Evolutionary conservation across 257 asterid genomes (phyloP).

Genomic region (Oldenlandia corymbosa): DNA sequence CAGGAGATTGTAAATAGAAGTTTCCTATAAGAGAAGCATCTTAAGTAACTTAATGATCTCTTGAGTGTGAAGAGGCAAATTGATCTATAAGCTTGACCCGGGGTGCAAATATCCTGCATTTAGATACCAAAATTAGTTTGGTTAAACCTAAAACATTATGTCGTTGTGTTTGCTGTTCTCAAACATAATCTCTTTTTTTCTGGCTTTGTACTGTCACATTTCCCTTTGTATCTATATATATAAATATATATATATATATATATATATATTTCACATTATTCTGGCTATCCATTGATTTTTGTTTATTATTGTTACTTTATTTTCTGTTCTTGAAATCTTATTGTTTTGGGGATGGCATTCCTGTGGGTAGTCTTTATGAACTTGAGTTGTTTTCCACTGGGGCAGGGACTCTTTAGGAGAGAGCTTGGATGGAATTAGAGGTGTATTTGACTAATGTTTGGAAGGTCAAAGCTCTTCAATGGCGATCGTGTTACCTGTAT

Average conservation of each 20-base stretch:
- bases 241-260: neutral
- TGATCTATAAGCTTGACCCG: neutral
- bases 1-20: neutral
- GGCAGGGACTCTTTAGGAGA: constrained; percentile 88
- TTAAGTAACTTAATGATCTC: neutral
- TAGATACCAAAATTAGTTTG: neutral
- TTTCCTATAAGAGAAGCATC: neutral
- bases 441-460: constrained; percentile 36
- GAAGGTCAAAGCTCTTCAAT: neutral
- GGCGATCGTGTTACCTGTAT: neutral
- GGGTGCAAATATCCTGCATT: neutral
- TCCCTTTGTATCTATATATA: too few relatives aligned
- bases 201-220: neutral
- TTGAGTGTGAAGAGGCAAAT: neutral
- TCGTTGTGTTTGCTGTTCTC: neutral
- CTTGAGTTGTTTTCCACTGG: too few relatives aligned
- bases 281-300: neutral
- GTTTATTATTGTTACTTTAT: neutral
- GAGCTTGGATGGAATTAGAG: constrained; percentile 73
- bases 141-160: neutral
- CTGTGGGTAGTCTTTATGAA: too few relatives aligned
- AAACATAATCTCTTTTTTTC: neutral
- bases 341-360: too few relatives aligned
- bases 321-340: neutral
- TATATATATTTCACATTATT: neutral